Base-by-base conservation (phyloP, 2,329 filamentous ascomycete genomes). In the Aspergillus persii region DNA sequence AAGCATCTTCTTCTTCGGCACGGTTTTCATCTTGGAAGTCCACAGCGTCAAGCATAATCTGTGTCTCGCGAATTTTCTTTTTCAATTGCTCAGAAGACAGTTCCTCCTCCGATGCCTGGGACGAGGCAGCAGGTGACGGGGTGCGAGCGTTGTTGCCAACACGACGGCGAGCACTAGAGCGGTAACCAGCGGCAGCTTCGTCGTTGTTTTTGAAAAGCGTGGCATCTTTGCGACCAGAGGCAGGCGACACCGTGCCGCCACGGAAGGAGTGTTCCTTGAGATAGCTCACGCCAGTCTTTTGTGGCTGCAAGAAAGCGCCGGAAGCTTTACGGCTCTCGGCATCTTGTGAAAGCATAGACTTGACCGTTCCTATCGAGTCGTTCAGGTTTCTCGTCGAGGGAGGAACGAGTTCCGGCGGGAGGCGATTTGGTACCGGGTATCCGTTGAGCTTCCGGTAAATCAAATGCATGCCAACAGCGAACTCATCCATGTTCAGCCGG, bases 161-260 rank as follows among this genome's bases (percentile, higher is more conserved):
- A 65, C 95, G 87, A 63, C 93, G 91, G 63, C 95, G 91, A 56
- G 95, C 95, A 74, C 93, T 97, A 11, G 95, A 98, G 67, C 89
- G 89, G 72, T 99, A 99, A 4, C 92, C 92, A 68, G 96, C 86
- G 60, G 92, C 89, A 66, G 96, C 92, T 15, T 66, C 64, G 68
- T 96, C 92, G 66, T 98, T 95, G 72, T 98, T 97, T 72, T 96
- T 94, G 78, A 94, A 99, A 3, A 98, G 90, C 0, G 95, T 99
- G 2, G 90, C 95, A 78, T 99, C 95, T 75, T 98, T 98, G 52
- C 93, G 89, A 41, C 84, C 85, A 49, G 79, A 79, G 49, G 81
- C 81, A 52, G 83, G 78, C 2, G 84, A 83, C 39, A 82, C 83
- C 30, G 83, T 83, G 27, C 82, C 82, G 15, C 86, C 85, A 58